Base-by-base conservation (phyloP, 352 stramenopile genomes). In the Globisporangium nodosum region DNA sequence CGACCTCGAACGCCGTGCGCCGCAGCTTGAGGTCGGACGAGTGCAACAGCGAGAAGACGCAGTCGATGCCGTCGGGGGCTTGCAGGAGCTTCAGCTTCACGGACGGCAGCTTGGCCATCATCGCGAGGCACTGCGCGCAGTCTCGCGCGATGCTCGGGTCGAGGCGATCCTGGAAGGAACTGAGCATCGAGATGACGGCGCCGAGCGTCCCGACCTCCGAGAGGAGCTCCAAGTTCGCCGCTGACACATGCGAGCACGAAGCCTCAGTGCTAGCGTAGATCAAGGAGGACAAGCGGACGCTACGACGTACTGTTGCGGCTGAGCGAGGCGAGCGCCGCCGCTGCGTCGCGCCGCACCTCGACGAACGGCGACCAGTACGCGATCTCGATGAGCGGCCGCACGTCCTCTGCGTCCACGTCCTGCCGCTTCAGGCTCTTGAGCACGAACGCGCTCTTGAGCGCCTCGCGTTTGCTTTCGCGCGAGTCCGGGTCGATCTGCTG, bases 281-380 rank as follows among this genome's bases (percentile, higher is more conserved):
- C 8, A 18, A 52, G 7, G 39, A 40, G 13, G 18, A 12, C 31
- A n/a, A 58, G 31, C 42, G 35, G 5, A 15, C 30, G 47, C 6
- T 37, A 0, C 1, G 20, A 73, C 67, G 11, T 67, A 90, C 81
- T 59, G 50, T 95, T 95, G 31, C 84, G 78, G 39, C 76, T 85
- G 21, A 95, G 61, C 15, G 85, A 90, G 0, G 77, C 69, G 21
- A 95, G 75, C 0, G 85, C 85, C 5, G 85, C 78, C 11, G 85
- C 85, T 2, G 81, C 80, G 37, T 95, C 85, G 5, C 83, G 76
- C 7, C 83, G 77, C 5, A 95, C 83, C 66, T 95, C 85, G 33
- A 88, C 55, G 46, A 92, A 92, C 0, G 81, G 80, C 3, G 79
- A 92, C 85, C 83, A 95, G 72, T 93, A 95, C n/a, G 83, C 83